Evolutionary conservation across 2,329 filamentous ascomycete genomes (phyloP), one percentile per base, ranked within the genome.

Genomic region (Elsinoe perseae): DNA sequence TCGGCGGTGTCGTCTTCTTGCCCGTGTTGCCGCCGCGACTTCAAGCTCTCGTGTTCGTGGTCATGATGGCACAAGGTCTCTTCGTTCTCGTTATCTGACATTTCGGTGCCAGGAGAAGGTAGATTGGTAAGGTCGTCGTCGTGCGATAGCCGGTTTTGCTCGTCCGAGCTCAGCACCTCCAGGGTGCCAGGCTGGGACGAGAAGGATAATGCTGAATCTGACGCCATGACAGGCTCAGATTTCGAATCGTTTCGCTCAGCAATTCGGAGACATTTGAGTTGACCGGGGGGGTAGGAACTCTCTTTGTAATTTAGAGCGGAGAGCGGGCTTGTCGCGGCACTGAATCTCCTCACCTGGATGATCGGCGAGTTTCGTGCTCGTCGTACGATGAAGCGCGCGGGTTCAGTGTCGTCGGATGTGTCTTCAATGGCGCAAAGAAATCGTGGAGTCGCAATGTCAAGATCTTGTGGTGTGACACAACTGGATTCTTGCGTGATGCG

Each of bases 281-380:
- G 84, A 88, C 69, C 48, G 48, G 18, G 28, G 30, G 25, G 28
- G 10, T 34, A 30, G 6, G 20, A 32, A 32, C 34, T 20, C 52
- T 54, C 21, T 43, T 32, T 25, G 23, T 30, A 34, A 54, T 34
- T 43, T 34, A 7, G 36, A 28, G 48, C 30, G 18, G 30, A 36
- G 32, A 36, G 32, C 32, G 32, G 32, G 32, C 12, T 36, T 7
- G 32, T 14, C n/a, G 4, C 32, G 32, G n/a, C 32, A 14, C 32
- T 36, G 32, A 14, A 36, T 36, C 32, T 6, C 12, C 32, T 36
- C 32, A 36, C 5, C n/a, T 43, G 18, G 40, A 43, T 23, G 40
- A 43, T 43, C 40, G 40, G 21, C 12, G 18, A 14, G 40, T 7
- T 14, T 20, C 21, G 40, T 36, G 40, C 18, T 23, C 10, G 18